phyloP scores from a whole-genome alignment of 2,329 filamentous ascomycete genomes.

The Chrysosporium keratinophilum region DNA sequence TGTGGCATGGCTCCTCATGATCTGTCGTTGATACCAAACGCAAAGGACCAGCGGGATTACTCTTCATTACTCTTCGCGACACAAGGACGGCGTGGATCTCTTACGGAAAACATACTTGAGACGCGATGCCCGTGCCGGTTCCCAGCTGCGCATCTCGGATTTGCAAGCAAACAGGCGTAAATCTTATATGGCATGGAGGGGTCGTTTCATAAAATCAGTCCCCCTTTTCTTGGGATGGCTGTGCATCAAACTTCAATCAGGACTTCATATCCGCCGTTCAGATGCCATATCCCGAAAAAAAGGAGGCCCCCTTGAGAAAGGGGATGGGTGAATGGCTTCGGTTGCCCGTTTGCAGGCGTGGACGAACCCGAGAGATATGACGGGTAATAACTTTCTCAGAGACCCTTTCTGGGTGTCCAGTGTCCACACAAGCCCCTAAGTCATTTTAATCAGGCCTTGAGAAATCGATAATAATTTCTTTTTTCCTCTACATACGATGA shows the following conservation, averaged over 20 bases:
- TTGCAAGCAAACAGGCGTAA: too few relatives aligned
- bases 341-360: constrained; percentile 3
- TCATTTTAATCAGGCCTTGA: constrained; percentile 7
- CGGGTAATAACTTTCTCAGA: constrained; percentile 2
- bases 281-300: neutral
- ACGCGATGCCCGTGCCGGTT: too few relatives aligned
- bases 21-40: too few relatives aligned
- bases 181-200: too few relatives aligned
- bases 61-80: too few relatives aligned
- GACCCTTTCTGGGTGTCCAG: neutral
- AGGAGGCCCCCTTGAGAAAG: neutral
- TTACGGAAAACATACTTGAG: too few relatives aligned
- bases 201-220: too few relatives aligned
- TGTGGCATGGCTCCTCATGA: neutral
- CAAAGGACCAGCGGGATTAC: too few relatives aligned
- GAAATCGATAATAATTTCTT: constrained; percentile 8
- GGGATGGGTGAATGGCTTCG: neutral
- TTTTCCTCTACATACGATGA: constrained; percentile 1
- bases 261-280: neutral
- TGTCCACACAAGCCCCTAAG: constrained; percentile 9
- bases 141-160: too few relatives aligned
- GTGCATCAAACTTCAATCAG: neutral
- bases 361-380: constrained; percentile 1
- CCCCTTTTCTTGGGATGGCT: neutral
- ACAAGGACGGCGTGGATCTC: too few relatives aligned